Evolutionary conservation across 192 early-diverging fungal species (phyloP).

Genomic region (Polychytrium aggregatum): DNA sequence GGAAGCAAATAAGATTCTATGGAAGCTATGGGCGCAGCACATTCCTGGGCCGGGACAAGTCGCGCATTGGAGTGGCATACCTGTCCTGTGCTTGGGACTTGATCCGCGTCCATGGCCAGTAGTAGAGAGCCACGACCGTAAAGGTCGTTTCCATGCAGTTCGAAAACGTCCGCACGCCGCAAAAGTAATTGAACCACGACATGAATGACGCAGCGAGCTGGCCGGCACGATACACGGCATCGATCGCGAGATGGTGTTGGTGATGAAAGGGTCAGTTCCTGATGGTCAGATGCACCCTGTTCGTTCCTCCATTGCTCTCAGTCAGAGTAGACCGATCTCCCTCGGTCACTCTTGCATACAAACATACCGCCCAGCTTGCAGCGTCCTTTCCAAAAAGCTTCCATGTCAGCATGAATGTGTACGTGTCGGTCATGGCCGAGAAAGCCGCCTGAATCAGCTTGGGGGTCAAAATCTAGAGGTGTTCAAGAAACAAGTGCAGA

Average conservation of each 20-base stretch:
- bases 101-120: constrained; percentile 72
- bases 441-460: constrained; percentile 62
- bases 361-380: constrained; percentile 53
- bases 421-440: constrained; percentile 61
- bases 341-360: background rate
- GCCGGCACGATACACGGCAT: too few relatives aligned
- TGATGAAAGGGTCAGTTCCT: too few relatives aligned
- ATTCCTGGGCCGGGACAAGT: too few relatives aligned
- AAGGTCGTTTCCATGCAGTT: constrained; percentile 67
- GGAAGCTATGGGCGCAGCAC: too few relatives aligned
- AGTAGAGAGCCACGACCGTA: constrained; percentile 63
- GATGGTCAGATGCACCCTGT: too few relatives aligned
- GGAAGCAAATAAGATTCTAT: too few relatives aligned
- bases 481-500: background rate
- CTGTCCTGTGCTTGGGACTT: too few relatives aligned
- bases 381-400: constrained; percentile 44
- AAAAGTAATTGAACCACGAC: constrained; percentile 53
- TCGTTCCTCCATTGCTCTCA: too few relatives aligned
- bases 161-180: constrained; percentile 48
- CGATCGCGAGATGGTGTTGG: too few relatives aligned
- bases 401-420: constrained; percentile 58
- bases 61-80: too few relatives aligned
- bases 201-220: constrained; percentile 38
- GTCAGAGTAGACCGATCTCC: background rate
- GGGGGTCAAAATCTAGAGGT: constrained; percentile 57